Percentiles rank a stretch among this genome's conserved stretches.
Conservation (phyloP, 75 land plant genomes). For the Pinus taeda region DNA sequence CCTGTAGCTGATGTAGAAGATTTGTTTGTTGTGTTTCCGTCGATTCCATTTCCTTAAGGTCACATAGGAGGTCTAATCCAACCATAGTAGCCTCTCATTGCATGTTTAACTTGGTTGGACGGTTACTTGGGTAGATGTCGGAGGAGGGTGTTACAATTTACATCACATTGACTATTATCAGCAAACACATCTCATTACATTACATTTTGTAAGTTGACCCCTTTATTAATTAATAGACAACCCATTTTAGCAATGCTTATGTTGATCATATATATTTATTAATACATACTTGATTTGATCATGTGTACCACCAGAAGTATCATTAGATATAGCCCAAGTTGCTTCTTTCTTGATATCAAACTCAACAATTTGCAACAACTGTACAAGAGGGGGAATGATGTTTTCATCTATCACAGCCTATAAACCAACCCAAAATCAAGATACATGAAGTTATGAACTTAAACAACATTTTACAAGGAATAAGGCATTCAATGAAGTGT, state of each 20-base stretch:
- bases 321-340: constrained; percentile 66
- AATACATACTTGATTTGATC: constrained; percentile 51
- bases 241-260: neutral
- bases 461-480: neutral
- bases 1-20: too few species aligned
- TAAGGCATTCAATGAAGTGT: neutral
- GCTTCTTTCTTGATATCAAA: constrained; percentile 68
- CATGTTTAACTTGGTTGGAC: too few species aligned
- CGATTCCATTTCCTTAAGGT: too few species aligned
- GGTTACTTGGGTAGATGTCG: too few species aligned
- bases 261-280: neutral
- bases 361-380: constrained; percentile 45
- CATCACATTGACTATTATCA: neutral
- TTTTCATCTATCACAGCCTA: constrained; percentile 61
- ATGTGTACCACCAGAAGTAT: constrained; percentile 58
- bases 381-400: constrained; percentile 48
- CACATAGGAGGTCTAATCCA: too few species aligned
- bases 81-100: too few species aligned
- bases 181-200: neutral
- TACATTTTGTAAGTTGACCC: neutral
- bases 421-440: neutral
- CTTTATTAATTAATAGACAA: neutral
- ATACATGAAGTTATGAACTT: neutral
- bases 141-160: neutral
- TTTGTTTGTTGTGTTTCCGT: too few species aligned